phyloP scores from a whole-genome alignment of 257 asterid species.

The Petunia secreta region DNA sequence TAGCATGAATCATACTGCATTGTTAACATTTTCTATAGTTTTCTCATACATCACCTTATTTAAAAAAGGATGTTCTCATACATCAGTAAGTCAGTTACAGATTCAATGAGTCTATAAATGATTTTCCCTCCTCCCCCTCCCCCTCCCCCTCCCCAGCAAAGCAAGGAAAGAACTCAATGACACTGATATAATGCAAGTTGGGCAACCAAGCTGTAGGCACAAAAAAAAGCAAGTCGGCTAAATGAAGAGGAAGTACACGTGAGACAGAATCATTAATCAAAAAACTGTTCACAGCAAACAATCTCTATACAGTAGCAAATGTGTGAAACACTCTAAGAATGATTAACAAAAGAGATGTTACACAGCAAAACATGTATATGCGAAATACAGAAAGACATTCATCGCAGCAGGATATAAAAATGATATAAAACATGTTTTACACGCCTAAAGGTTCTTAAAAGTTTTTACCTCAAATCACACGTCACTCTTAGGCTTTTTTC shows the following conservation, averaged over 20 bases:
- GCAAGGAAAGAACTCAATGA: conserved; percentile 12
- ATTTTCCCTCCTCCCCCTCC: background rate
- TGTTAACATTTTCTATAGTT: background rate
- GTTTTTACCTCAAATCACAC: conserved; percentile 56
- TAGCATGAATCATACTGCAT: background rate
- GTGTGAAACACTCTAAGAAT: background rate
- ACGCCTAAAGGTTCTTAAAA: background rate
- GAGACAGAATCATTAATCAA: background rate
- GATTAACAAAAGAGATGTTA: background rate
- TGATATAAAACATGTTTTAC: background rate
- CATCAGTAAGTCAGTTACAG: background rate
- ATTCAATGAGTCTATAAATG: background rate
- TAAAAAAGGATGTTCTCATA: background rate
- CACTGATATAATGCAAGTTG: background rate
- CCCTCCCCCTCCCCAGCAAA: background rate
- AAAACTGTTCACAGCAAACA: conserved; percentile 8
- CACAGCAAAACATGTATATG: background rate
- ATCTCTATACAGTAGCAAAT: background rate
- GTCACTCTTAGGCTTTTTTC: conserved; percentile 76
- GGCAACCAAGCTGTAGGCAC: background rate
- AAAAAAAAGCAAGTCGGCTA: background rate
- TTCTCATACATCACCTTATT: background rate
- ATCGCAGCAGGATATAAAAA: conserved; percentile 13
- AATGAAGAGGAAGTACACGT: conserved; percentile 4
- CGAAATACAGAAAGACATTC: background rate